Evolutionary conservation across 2,329 filamentous ascomycete species (phyloP), one percentile per base, ranked within the genome.

Genomic region (Zasmidium angulare): DNA sequence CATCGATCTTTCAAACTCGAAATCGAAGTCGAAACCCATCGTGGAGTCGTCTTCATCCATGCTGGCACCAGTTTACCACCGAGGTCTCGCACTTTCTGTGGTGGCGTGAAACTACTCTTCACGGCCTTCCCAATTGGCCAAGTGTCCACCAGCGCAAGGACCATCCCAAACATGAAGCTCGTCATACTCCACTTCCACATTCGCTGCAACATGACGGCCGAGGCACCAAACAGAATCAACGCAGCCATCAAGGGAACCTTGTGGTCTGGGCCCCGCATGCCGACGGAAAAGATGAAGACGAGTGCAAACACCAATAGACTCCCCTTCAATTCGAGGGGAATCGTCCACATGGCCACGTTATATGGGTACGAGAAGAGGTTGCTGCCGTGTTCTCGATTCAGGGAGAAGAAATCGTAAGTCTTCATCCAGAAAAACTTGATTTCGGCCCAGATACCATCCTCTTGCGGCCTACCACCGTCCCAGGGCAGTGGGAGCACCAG

Each of bases 161-260:
- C 48, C 36, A 66, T 61, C 2, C 64, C 64, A 21, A 55, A 55
- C 17, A 61, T 46, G 54, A 66, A 66, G 26, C 56, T 55, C 2
- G 60, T 62, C 48, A 60, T 56, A 21, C 60, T 59, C 64, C 64
- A 66, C 26, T 64, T 55, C 23, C 58, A 64, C 12, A 53, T 53
- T 14, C 47, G 20, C 2, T 60, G 56, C 21, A 64, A 55, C 23
- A 55, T 54, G 9, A 55, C 40, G 12, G 36, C 51, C 19, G 49
- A 54, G 19, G 21, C 24, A 1, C 59, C 11, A 20, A 57, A 61
- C 24, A 63, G 52, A 24, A 58, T 19, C 20, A 31, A 51, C 12
- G 50, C 54, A 19, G 56, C 52, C 19, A 58, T 26, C 24, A 52
- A 54, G 19, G 52, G 55, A 43, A 50, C 26, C 29, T 21, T 50